A percentile compares a stretch with the other conserved stretches of the same genome.
Evolutionary conservation across 116 monocot species (phyloP).

Genomic region (Phalaenopsis hybrid): DNA sequence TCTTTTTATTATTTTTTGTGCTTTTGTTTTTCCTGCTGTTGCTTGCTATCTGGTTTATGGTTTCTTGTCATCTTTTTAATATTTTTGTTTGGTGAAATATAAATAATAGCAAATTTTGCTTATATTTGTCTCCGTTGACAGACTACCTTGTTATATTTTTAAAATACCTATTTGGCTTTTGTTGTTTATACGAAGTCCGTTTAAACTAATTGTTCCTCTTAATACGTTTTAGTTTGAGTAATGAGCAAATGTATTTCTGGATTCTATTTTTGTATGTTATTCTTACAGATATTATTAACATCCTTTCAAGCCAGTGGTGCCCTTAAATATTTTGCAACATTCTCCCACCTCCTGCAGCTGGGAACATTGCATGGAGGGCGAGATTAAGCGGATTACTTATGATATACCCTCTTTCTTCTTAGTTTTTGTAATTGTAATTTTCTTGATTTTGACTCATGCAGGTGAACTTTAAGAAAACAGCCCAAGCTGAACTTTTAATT

Average conservation of each 20-base stretch:
- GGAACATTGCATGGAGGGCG: neutral
- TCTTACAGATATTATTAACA: neutral
- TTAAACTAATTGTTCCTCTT: neutral
- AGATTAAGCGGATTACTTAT: neutral
- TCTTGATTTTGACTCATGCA: slow-evolving; percentile 2
- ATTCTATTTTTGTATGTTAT: neutral
- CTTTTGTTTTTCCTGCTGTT: neutral
- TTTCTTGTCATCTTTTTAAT: neutral
- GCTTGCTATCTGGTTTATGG: neutral
- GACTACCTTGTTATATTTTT: neutral
- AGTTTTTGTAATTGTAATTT: neutral
- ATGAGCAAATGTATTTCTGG: neutral
- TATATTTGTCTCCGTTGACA: neutral
- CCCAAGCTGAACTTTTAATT: neutral
- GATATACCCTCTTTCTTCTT: neutral
- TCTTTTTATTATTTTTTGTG: neutral
- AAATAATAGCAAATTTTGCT: neutral
- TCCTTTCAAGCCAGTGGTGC: neutral
- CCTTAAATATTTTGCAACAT: neutral
- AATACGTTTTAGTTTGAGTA: neutral
- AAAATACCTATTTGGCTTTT: neutral
- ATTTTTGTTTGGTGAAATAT: no score
- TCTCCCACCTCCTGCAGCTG: neutral
- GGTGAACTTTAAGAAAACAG: neutral
- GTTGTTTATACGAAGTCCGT: neutral